Percentiles rank a stretch among this genome's conserved stretches.
phyloP scores from a whole-genome alignment of 164 flowering plant genomes.

The Vitis labrusca region DNA sequence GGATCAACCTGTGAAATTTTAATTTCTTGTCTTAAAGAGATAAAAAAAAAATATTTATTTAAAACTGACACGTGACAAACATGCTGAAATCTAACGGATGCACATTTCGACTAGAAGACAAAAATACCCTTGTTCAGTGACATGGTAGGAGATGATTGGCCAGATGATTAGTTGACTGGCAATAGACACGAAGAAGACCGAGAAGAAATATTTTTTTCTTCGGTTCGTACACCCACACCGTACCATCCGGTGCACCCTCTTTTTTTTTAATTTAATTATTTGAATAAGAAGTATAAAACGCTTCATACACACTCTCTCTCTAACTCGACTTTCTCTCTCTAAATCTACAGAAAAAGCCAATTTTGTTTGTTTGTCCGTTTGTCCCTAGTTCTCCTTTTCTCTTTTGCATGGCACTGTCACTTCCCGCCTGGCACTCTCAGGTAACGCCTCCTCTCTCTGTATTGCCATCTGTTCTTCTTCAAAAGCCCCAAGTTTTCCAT shows the following conservation, averaged over 20 bases:
- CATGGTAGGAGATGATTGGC: background rate
- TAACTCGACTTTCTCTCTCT: background rate
- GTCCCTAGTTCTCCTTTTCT: background rate
- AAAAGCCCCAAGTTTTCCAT: background rate
- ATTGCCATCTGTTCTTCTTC: background rate
- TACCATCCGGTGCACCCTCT: background rate
- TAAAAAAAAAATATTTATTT: too few relatives aligned
- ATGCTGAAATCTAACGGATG: background rate
- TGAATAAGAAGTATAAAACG: background rate
- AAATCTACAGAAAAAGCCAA: conserved; percentile 4
- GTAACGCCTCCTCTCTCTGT: conserved; percentile 7
- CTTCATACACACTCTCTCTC: background rate
- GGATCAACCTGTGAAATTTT: too few relatives aligned
- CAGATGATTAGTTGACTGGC: background rate
- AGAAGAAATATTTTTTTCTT: background rate
- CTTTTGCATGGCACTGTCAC: conserved; percentile 38
- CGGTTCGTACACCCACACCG: background rate
- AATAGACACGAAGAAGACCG: background rate
- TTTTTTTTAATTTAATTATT: too few relatives aligned
- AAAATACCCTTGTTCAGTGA: background rate
- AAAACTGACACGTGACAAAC: background rate
- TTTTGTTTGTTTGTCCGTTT: conserved; percentile 5
- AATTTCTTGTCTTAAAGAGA: too few relatives aligned
- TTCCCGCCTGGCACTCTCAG: conserved; percentile 7
- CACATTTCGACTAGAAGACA: background rate